Evolutionary conservation across 306 rosid species (phyloP).

Genomic region (Mimosa bimucronata): DNA sequence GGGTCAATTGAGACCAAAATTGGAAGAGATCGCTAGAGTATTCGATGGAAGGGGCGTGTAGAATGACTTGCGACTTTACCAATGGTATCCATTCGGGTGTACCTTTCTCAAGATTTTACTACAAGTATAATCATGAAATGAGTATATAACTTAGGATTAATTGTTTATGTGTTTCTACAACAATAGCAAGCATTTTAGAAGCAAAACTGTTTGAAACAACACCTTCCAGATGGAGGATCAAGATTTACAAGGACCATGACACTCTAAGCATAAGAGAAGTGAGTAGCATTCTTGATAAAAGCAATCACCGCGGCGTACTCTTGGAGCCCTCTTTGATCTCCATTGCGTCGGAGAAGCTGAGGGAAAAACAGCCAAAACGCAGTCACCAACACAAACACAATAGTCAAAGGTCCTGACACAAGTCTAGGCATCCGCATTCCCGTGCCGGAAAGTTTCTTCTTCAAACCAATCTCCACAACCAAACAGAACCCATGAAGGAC

Average conservation of each 20-base stretch:
- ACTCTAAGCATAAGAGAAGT: background rate
- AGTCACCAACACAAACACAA: conserved; percentile 48
- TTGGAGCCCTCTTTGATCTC: conserved; percentile 45
- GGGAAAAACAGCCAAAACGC: conserved; percentile 59
- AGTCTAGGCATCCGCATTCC: conserved; percentile 37
- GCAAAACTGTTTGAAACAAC: too few relatives aligned
- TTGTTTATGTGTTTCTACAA: too few relatives aligned
- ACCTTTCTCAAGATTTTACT: too few relatives aligned
- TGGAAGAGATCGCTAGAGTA: too few relatives aligned
- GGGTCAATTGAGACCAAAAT: too few relatives aligned
- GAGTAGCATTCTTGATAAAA: conserved; percentile 33
- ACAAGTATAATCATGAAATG: too few relatives aligned
- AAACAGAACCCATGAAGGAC: conserved; percentile 51
- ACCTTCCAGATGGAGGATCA: too few relatives aligned
- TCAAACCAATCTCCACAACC: conserved; percentile 36
- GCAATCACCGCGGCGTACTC: conserved; percentile 44
- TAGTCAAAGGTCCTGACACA: conserved; percentile 47
- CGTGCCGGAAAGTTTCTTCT: conserved; percentile 30
- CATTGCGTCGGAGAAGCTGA: conserved; percentile 46
- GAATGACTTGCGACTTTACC: too few relatives aligned
- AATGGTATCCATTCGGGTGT: too few relatives aligned
- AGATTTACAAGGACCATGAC: background rate
- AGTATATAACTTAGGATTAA: too few relatives aligned
- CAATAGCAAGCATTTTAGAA: too few relatives aligned
- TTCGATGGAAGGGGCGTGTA: too few relatives aligned